A percentile compares a stretch with the other conserved stretches of the same genome.
These are phyloP conservation scores for Cucurbita moschata DNA, from an alignment of 306 rosid species.

Conservation along the genomic window DNA sequence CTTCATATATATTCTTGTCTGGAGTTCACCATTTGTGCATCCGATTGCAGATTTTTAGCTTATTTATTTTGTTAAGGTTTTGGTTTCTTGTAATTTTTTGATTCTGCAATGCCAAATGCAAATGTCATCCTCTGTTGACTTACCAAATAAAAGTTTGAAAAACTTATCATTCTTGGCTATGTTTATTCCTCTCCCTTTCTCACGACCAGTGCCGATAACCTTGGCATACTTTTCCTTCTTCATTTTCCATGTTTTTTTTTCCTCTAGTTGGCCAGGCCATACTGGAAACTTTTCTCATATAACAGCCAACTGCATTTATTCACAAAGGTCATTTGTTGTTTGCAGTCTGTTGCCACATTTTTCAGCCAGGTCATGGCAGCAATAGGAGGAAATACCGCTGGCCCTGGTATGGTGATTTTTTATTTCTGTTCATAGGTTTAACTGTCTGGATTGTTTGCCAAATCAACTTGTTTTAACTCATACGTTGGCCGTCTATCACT, in stretches of 20 bases:
- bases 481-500: neutral
- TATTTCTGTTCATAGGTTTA: neutral
- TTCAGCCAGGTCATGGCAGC: conserved; percentile 96
- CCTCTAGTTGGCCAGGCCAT: neutral
- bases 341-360: conserved; percentile 97
- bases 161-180: neutral
- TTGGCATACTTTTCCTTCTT: neutral
- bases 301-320: neutral
- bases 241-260: neutral
- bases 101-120: neutral
- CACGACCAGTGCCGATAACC: neutral
- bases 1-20: neutral
- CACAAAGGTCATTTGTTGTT: conserved; percentile 1
- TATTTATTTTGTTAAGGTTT: neutral
- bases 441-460: neutral
- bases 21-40: neutral
- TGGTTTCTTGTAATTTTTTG: neutral
- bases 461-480: neutral
- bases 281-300: neutral
- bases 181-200: neutral
- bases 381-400: conserved; percentile 98
- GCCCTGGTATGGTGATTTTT: conserved; percentile 47
- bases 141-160: neutral
- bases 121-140: neutral
- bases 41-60: neutral